phyloP scores from a whole-genome alignment of 441 rosid genomes.

The Macaranga tanarius region DNA sequence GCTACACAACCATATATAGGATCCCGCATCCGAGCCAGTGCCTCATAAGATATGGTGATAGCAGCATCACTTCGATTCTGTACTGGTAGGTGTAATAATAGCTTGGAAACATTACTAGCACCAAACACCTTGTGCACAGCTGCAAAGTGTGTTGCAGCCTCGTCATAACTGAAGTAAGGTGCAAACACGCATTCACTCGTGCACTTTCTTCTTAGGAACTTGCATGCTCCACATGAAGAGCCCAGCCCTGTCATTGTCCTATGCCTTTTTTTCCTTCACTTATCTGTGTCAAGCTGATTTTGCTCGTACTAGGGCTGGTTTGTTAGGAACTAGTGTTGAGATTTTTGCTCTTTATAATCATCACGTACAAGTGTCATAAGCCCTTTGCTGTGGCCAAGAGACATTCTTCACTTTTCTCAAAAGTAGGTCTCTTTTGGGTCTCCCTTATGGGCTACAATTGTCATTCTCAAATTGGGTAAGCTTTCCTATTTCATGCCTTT shows the following conservation, averaged over 20 bases:
- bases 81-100: conserved; percentile 62
- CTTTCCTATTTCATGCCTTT: conserved; percentile 42
- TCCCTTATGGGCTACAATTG: conserved; percentile 69
- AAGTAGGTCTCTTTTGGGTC: conserved; percentile 53
- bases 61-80: conserved; percentile 70
- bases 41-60: conserved; percentile 78
- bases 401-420: conserved; percentile 40
- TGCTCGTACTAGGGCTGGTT: conserved; percentile 23
- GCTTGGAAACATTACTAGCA: conserved; percentile 91
- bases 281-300: conserved; percentile 24
- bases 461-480: conserved; percentile 50
- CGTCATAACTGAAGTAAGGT: conserved; percentile 85
- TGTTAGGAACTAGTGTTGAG: conserved; percentile 30
- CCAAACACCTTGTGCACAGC: conserved; percentile 97
- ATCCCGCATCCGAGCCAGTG: conserved; percentile 78
- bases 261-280: conserved; percentile 21
- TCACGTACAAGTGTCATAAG: conserved; percentile 27
- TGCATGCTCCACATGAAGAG: conserved; percentile 97
- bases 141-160: conserved; percentile 75
- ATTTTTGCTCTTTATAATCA: conserved; percentile 49
- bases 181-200: conserved; percentile 79
- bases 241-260: conserved; percentile 76
- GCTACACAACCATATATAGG: conserved; percentile 88
- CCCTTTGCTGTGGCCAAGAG: conserved; percentile 33
- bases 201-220: conserved; percentile 90